Evolutionary conservation across 164 flowering plant genomes (phyloP).

Genomic region (Annona cherimola): DNA sequence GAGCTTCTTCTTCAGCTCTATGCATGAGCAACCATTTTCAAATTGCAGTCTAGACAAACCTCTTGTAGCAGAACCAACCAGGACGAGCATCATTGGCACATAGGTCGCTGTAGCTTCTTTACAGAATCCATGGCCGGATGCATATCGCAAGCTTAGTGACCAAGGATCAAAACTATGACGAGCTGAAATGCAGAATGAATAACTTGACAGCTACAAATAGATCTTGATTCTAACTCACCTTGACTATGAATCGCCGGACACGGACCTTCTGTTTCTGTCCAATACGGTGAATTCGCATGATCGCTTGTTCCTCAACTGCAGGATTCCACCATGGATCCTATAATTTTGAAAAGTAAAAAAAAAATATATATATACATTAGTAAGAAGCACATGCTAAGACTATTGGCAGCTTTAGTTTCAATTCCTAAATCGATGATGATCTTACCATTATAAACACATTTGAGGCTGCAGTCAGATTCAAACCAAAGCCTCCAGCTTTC

Average conservation of each 20-base stretch:
- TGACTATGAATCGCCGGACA: slow-evolving; percentile 72
- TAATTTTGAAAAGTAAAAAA: neutral
- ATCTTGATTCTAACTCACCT: slow-evolving; percentile 26
- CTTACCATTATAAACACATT: slow-evolving; percentile 75
- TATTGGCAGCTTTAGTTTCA: neutral
- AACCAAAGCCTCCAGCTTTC: slow-evolving; percentile 79
- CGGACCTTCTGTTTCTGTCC: slow-evolving; percentile 63
- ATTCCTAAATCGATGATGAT: neutral
- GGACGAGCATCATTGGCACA: no score
- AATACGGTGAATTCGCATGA: slow-evolving; percentile 83
- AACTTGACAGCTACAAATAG: no score
- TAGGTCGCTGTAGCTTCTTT: no score
- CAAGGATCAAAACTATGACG: no score
- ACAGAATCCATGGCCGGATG: no score
- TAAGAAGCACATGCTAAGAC: neutral
- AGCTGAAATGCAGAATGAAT: no score
- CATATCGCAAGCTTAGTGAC: no score
- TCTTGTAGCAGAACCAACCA: no score
- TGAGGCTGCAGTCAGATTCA: slow-evolving; percentile 81
- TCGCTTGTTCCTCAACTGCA: slow-evolving; percentile 90
- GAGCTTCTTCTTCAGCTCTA: no score
- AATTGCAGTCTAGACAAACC: no score
- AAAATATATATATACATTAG: neutral
- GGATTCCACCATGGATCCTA: slow-evolving; percentile 99
- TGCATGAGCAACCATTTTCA: no score